Evolutionary conservation across 139 green algal species (phyloP), one percentile per base, ranked within the genome.

Genomic region (Zygnema circumcarinatum): DNA sequence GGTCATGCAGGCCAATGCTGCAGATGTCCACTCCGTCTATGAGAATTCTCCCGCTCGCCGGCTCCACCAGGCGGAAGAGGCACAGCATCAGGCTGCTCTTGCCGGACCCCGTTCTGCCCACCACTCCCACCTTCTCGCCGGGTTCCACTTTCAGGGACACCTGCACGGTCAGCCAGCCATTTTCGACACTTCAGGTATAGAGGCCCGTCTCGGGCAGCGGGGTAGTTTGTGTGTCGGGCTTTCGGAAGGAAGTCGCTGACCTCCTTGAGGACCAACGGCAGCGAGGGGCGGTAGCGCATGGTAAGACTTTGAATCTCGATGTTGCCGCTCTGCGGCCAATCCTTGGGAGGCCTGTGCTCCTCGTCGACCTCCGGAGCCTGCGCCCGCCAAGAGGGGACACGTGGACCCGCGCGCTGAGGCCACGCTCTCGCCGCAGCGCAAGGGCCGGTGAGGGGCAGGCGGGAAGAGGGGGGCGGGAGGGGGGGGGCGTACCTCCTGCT

Each of bases 21-120:
- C 42, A 22, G 38, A 95, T 95, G 89, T 99, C 94, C 2, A 98
- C 29, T 38, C 92, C 95, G 86, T 99, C 97, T 75, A 99, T 96
- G 36, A 92, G 52, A 76, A 99, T 95, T 32, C 53, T 74, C 21
- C 97, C 97, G 0, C 79, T 68, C 3, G 67, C 56, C n/a, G 90
- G 86, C 74, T 93, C 93, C 22, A 96, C 93, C 84, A 97, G 86
- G 11, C 95, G 87, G 90, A 95, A 96, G 39, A 97, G 89, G 20
- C 90, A 90, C 32, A 94, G 91, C 69, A 96, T 93, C 53, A 97
- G 79, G 35, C 88, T 93, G 79, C 74, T 93, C 92, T 97, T 97
- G 35, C 95, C 95, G 38, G 89, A 88, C 39, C 92, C 94, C 0
- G 94, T 96, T 53, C 94, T 91, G 73, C 94, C 94, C 22, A 95